Evolutionary conservation across 2,329 filamentous ascomycete species (phyloP).

Genomic region (Lachnellula arida): DNA sequence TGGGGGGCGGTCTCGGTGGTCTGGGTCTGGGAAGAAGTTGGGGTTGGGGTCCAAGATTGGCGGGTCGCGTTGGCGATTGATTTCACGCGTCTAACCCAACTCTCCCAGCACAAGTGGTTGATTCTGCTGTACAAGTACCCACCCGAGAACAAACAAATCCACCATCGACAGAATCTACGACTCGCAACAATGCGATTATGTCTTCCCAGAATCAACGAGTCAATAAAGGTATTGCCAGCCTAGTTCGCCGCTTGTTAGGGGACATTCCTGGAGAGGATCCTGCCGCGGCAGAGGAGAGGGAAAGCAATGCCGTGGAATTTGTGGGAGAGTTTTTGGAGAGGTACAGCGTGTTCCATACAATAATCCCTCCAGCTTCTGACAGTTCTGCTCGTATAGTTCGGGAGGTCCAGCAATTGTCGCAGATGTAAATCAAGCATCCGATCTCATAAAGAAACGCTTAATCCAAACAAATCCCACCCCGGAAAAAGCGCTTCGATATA

Average conservation of each 20-base stretch:
- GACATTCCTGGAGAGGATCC: slow-evolving; percentile 61
- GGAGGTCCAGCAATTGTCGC: slow-evolving; percentile 31
- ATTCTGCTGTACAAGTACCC: background rate
- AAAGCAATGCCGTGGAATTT: slow-evolving; percentile 55
- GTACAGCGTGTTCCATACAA: slow-evolving; percentile 12
- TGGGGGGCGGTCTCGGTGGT: background rate
- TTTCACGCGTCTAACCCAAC: no score
- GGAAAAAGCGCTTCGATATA: slow-evolving; percentile 75
- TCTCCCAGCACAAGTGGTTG: background rate
- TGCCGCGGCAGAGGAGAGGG: slow-evolving; percentile 61
- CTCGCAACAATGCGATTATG: slow-evolving; percentile 30
- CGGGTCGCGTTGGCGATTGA: background rate
- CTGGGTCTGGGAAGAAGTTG: background rate
- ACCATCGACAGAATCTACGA: background rate
- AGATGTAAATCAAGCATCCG: slow-evolving; percentile 81
- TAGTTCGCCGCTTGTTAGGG: slow-evolving; percentile 71
- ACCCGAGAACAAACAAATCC: background rate
- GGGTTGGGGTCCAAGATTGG: background rate
- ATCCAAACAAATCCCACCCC: slow-evolving; percentile 70
- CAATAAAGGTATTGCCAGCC: slow-evolving; percentile 71
- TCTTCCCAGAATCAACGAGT: slow-evolving; percentile 53
- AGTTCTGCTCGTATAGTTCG: slow-evolving; percentile 17
- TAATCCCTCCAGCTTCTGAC: slow-evolving; percentile 8
- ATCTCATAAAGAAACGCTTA: slow-evolving; percentile 85
- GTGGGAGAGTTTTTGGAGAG: slow-evolving; percentile 43